phyloP scores from a whole-genome alignment of 179 eudicot species.

The Patellifolia procumbens region DNA sequence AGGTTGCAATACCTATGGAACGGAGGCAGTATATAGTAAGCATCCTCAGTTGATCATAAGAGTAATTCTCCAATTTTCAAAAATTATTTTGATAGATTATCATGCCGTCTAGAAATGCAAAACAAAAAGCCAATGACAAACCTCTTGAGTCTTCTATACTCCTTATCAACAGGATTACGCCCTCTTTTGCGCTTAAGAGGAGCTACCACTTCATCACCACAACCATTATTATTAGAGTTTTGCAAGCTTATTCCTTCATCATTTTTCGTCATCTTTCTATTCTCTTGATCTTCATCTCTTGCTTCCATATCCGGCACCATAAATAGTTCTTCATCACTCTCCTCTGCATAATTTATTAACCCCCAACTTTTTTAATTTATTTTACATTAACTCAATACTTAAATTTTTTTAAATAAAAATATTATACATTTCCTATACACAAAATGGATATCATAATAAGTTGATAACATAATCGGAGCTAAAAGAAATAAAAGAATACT shows the following conservation, averaged over 20 bases:
- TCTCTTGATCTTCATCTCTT: slow-evolving; percentile 19
- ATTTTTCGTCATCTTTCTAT: slow-evolving; percentile 8
- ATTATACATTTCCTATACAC: too few species aligned
- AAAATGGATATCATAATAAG: too few species aligned
- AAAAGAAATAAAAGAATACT: background rate
- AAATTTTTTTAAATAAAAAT: background rate
- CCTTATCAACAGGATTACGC: slow-evolving; percentile 50
- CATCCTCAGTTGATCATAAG: too few species aligned
- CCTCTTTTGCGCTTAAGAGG: slow-evolving; percentile 42
- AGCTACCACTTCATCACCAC: background rate
- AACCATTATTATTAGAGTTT: slow-evolving; percentile 12
- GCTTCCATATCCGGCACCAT: slow-evolving; percentile 51
- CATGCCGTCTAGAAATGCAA: too few species aligned
- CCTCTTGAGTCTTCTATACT: slow-evolving; percentile 52
- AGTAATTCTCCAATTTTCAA: too few species aligned
- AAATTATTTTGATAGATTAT: too few species aligned
- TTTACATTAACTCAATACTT: background rate
- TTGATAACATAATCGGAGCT: too few species aligned
- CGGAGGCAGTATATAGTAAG: too few species aligned
- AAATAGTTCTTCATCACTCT: slow-evolving; percentile 55
- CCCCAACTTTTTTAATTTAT: background rate
- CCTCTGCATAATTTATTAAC: slow-evolving; percentile 24
- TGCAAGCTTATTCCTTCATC: slow-evolving; percentile 23
- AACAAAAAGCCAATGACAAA: background rate
- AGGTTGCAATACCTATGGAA: too few species aligned